These are phyloP conservation scores for Thuja plicata DNA, from an alignment of 83 land plant species.

Conservation along the genomic window DNA sequence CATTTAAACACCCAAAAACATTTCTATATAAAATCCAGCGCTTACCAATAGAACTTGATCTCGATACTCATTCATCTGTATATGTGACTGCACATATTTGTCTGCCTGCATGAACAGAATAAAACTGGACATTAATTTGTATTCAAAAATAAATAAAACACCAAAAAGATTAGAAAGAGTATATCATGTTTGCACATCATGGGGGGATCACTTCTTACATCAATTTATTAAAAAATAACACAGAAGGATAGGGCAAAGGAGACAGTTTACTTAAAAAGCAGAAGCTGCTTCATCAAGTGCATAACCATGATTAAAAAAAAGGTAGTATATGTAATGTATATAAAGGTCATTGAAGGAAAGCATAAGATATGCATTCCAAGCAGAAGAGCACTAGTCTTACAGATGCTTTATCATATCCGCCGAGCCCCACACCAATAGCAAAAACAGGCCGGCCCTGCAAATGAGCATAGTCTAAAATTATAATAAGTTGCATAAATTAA, in stretches of 20 bases:
- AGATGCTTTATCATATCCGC: conserved; percentile 94
- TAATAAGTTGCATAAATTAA: not conserved
- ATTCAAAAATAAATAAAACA: not conserved
- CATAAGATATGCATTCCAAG: not conserved
- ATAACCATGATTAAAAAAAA: not conserved
- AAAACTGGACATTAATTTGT: not conserved
- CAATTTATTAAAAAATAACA: not conserved
- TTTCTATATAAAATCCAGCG: not conserved
- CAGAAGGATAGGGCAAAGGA: not conserved
- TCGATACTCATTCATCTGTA: conserved; percentile 93
- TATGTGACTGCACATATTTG: conserved; percentile 96
- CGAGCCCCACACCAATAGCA: conserved; percentile 93
- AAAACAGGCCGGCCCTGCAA: conserved; percentile 93
- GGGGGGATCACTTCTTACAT: too few relatives aligned
- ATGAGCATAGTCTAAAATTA: conserved; percentile 6
- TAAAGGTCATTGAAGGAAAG: not conserved
- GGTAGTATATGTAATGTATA: not conserved
- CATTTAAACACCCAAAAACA: not conserved
- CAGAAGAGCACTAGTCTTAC: conserved; percentile 43
- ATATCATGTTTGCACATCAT: not conserved
- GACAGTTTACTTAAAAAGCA: not conserved
- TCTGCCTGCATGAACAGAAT: conserved; percentile 52
- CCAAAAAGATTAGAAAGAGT: not conserved
- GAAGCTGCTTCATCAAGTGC: not conserved
- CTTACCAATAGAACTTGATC: conserved; percentile 88